phyloP scores from a whole-genome alignment of 371 early-diverging fungal species.

The Mucor irregularis region DNA sequence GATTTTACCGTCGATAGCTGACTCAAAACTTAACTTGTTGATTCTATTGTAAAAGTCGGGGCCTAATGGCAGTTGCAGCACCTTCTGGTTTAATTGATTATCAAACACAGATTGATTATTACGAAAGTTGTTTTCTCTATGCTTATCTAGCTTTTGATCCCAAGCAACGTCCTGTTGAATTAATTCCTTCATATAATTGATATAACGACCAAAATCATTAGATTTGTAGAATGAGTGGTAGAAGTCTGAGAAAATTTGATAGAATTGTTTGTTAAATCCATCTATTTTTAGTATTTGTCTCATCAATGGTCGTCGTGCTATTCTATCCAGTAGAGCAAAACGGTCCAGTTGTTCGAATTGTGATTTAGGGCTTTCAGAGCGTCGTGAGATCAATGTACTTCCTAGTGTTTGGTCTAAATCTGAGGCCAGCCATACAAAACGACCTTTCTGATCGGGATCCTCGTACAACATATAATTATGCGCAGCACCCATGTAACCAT shows the following conservation, averaged over 20 bases:
- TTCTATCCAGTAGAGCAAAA: slow-evolving; percentile 16
- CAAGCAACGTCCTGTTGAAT: slow-evolving; percentile 29
- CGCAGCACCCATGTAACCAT: slow-evolving; percentile 40
- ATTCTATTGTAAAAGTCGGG: slow-evolving; percentile 29
- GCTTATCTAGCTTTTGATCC: slow-evolving; percentile 13
- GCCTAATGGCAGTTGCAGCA: slow-evolving; percentile 35
- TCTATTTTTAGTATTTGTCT: slow-evolving; percentile 19
- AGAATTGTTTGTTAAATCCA: slow-evolving; percentile 13
- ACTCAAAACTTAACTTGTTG: slow-evolving; percentile 22
- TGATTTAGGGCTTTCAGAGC: neutral
- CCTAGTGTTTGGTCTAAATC: slow-evolving; percentile 44
- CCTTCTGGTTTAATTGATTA: slow-evolving; percentile 22
- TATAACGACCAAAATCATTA: slow-evolving; percentile 1
- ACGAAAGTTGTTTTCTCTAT: slow-evolving; percentile 5
- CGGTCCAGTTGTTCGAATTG: slow-evolving; percentile 13
- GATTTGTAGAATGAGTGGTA: slow-evolving; percentile 8
- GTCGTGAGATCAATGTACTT: slow-evolving; percentile 21
- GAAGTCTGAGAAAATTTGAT: slow-evolving; percentile 15
- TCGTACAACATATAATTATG: slow-evolving; percentile 44
- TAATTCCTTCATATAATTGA: slow-evolving; percentile 9
- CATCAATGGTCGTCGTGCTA: slow-evolving; percentile 22
- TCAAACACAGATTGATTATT: slow-evolving; percentile 9
- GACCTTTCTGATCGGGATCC: slow-evolving; percentile 16
- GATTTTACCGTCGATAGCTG: slow-evolving; percentile 27
- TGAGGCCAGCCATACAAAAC: slow-evolving; percentile 33